Evolutionary conservation across 129 eudicot genomes (phyloP), one percentile per base, ranked within the genome.

Genomic region (Helianthus annuus): DNA sequence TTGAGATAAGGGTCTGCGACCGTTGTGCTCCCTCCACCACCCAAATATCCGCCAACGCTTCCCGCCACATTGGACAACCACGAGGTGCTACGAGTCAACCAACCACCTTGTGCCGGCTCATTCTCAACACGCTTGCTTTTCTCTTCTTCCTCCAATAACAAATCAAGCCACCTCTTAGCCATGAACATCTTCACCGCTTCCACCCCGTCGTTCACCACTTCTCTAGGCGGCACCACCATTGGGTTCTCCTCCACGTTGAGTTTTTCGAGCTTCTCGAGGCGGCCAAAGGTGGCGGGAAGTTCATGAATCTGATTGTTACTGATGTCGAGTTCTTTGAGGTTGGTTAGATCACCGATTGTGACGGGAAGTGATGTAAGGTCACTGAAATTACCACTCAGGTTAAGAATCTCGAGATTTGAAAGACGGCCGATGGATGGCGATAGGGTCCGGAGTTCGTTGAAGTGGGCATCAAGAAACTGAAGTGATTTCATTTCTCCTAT

Each of bases 271-370:
- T 74, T 90, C 70, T 83, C 81, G n/a, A 95, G 96, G 72, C 86
- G 87, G 32, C 97, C 89, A 74, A 95, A 86, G 24, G 94, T 73
- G 73, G 63, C 81, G 1, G 99, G 99, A 69, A 95, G 84, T 67
- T 83, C 94, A 76, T 80, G 99, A 67, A 95, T 90, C 82, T 95
- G 97, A 56, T 95, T 90, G 86, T 95, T 95, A 81, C 97, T 90
- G 73, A 95, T 65, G 70, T 95, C 97, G 6, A 95, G 94, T 67
- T 90, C 97, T 78, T 83, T 87, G 51, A 95, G 93, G 79, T 64
- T 90, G 71, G 79, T 79, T 19, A 95, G 74, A 76, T 95, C 96
- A 10, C 97, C 88, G 7, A 90, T 74, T 48, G 97, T 86, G 68
- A 77, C 73, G 0, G 99, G 99, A 27, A 95, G 94, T 24, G 86